Conservation (phyloP, 1,284 basidiomycete genomes). For the Pseudozyma pruni region DNA sequence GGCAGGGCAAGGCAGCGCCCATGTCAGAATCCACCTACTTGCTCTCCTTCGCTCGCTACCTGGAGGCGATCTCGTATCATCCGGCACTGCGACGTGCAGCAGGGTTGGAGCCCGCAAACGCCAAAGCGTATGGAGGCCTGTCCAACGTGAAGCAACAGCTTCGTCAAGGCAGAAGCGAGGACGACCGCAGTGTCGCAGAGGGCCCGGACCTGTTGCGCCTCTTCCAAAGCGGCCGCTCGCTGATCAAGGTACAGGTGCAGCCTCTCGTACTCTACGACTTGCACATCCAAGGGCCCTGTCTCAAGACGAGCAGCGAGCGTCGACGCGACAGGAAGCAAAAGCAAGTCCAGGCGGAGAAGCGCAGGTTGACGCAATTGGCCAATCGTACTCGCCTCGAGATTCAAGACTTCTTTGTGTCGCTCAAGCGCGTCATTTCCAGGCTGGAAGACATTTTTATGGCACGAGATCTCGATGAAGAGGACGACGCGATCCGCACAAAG, state of each 20-base stretch:
- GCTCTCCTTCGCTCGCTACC: constrained; percentile 55
- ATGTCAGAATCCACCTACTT: constrained; percentile 61
- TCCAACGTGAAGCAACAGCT: constrained; percentile 43
- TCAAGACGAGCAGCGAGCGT: constrained; percentile 30
- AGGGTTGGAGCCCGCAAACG: constrained; percentile 33
- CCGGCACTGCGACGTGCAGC: constrained; percentile 44
- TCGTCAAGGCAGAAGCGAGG: constrained; percentile 37
- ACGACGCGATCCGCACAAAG: constrained; percentile 49
- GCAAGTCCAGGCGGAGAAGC: constrained; percentile 21
- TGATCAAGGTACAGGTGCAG: constrained; percentile 55
- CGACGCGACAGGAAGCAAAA: constrained; percentile 25
- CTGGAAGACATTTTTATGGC: constrained; percentile 54
- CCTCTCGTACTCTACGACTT: constrained; percentile 52
- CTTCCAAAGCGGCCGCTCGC: constrained; percentile 48
- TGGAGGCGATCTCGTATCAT: constrained; percentile 59
- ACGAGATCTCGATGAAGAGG: constrained; percentile 59
- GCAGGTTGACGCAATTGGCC: constrained; percentile 24
- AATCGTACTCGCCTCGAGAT: constrained; percentile 56
- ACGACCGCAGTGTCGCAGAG: constrained; percentile 41
- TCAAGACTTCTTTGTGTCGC: constrained; percentile 56
- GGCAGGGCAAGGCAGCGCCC: constrained; percentile 35
- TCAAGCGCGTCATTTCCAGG: constrained; percentile 48
- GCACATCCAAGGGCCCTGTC: constrained; percentile 54
- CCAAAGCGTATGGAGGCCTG: constrained; percentile 35
- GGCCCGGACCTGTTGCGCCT: constrained; percentile 43